Base-by-base conservation (phyloP, 2,329 filamentous ascomycete genomes). In the Trichoderma atrobrunneum region DNA sequence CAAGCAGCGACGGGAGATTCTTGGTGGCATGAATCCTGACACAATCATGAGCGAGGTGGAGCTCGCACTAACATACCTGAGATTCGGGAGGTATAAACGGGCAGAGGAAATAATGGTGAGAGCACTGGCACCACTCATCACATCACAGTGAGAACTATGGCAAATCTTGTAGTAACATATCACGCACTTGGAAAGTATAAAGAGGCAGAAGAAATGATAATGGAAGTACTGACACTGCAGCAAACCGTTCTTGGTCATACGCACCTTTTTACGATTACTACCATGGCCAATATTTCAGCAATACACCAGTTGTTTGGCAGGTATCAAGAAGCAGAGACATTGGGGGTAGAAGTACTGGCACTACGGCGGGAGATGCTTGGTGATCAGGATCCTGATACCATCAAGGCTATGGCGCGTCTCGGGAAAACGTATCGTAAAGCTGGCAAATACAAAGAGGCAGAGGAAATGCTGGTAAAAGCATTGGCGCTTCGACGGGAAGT, bases 31-130 rank as follows among this genome's bases (percentile, higher is more conserved):
- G 59, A 51, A 21, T 56, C 75, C 43, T 68, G 51, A 1, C 10
- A 63, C 14, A 72, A 21, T 51, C 5, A 6, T 5, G 10, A 21
- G 43, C 7, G 10, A 21, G n/a, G 7, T 18, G 10, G 5, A 4
- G 7, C 43, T 21, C n/a, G 72, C 70, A 24, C 0, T 2, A 5
- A 75, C 72, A 68, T 78, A 78, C 62, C 59, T 59, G 75, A 75
- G 56, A 51, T 74, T 75, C 65, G 74, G 74, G 16, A 73, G 70
- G 51, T 75, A 74, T 69, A 14, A 72, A 10, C 65, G 5, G 71
- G 74, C 72, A n/a, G 74, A 75, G 67, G 26, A 59, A 64, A 74
- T n/a, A 6, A 57, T 6, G 34, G 39, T 2, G 30, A 18, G 21
- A 14, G 18, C n/a, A 48, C 26, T 63, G 21, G 11, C 26, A 30